Conservation (phyloP, 2,329 filamentous ascomycete genomes). For the Fusarium siculi region DNA sequence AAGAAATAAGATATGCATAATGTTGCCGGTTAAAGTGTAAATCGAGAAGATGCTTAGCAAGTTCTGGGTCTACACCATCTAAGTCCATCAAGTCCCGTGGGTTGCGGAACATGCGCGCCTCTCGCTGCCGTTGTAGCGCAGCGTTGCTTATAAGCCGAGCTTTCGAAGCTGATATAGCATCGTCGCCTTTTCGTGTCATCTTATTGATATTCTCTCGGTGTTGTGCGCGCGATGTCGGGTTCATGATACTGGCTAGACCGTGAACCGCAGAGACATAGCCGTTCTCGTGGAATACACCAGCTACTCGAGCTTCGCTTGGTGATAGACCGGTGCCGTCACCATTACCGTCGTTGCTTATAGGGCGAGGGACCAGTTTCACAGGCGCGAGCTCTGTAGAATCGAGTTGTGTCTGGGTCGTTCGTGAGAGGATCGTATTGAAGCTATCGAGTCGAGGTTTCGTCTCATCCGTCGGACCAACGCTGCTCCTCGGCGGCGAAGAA, state of each 20-base stretch:
- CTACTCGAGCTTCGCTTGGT: constrained; percentile 49
- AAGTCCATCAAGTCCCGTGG: constrained; percentile 48
- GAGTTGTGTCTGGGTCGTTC: constrained; percentile 20
- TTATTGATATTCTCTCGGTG: constrained; percentile 46
- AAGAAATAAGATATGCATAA: constrained; percentile 51
- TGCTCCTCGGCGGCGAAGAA: constrained; percentile 43
- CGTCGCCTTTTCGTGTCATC: constrained; percentile 42
- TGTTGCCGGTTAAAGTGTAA: constrained; percentile 53
- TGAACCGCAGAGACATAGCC: constrained; percentile 50
- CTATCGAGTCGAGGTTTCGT: constrained; percentile 40
- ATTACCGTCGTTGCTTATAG: constrained; percentile 45
- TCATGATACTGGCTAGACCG: constrained; percentile 50
- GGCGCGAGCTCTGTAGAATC: constrained; percentile 26
- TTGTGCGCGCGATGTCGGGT: constrained; percentile 44
- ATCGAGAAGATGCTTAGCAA: constrained; percentile 52
- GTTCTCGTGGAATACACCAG: constrained; percentile 50
- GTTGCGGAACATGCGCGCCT: constrained; percentile 46
- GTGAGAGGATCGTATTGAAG: constrained; percentile 41
- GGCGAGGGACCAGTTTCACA: constrained; percentile 37
- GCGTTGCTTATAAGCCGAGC: constrained; percentile 51
- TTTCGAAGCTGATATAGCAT: constrained; percentile 45
- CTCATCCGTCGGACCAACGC: constrained; percentile 42
- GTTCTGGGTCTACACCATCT: constrained; percentile 48
- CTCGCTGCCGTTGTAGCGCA: constrained; percentile 48
- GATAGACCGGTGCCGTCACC: constrained; percentile 46